Conservation (phyloP, 805 yeast species). For the Maudiozyma turicensis region DNA sequence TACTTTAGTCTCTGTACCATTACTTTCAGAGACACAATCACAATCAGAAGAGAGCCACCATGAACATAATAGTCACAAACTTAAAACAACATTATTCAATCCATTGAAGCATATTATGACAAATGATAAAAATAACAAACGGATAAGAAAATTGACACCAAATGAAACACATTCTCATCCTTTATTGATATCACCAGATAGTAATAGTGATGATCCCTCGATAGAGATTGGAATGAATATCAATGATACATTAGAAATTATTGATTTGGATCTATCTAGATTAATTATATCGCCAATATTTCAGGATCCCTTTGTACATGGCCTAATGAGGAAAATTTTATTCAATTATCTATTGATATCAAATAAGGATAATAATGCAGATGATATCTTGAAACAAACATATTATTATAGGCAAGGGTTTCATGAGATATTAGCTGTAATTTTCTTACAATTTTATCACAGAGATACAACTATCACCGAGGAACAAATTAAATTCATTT, state of each 20-base stretch:
- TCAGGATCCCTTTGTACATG: constrained; percentile 11
- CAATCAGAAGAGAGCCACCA: not conserved
- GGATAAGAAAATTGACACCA: constrained; percentile 22
- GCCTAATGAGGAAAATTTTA: constrained; percentile 19
- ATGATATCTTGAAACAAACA: not conserved
- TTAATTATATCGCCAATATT: constrained; percentile 20
- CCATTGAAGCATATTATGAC: not conserved
- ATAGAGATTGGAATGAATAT: constrained; percentile 8
- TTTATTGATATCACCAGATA: not conserved
- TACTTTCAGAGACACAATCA: not conserved
- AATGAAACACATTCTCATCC: constrained; percentile 8
- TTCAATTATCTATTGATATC: constrained; percentile 14
- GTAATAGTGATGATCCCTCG: not conserved
- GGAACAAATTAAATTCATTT: constrained; percentile 3
- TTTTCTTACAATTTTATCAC: constrained; percentile 18
- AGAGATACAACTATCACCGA: not conserved
- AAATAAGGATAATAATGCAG: not conserved
- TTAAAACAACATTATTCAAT: too few relatives aligned
- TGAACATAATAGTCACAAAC: not conserved
- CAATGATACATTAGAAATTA: constrained; percentile 21
- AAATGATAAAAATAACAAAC: not conserved
- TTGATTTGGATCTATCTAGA: constrained; percentile 24
- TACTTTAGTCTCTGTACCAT: not conserved
- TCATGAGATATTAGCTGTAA: constrained; percentile 24
- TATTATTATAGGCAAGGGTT: constrained; percentile 24